Conservation (phyloP, 148 eudicot species). For the Heliosperma pusillum region DNA sequence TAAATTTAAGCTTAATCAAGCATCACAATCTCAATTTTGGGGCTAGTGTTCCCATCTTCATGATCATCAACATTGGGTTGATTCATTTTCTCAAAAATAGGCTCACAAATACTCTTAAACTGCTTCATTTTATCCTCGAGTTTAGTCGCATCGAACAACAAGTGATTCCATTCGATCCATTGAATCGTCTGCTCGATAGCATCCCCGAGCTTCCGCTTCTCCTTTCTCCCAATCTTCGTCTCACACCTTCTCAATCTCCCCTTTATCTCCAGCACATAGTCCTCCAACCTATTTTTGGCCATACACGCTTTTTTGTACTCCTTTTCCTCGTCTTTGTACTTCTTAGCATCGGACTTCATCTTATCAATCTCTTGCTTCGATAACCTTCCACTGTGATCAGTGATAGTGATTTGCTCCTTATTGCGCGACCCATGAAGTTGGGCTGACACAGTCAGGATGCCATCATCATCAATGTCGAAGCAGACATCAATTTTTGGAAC, state of each 20-base stretch:
- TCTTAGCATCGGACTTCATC: constrained; percentile 23
- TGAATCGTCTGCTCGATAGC: not conserved
- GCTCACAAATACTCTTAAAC: constrained; percentile 2
- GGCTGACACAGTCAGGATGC: constrained; percentile 25
- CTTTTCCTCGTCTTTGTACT: constrained; percentile 19
- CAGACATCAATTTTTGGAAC: constrained; percentile 8
- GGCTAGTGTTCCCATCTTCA: not conserved
- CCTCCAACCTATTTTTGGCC: not conserved
- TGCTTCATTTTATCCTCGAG: constrained; percentile 10
- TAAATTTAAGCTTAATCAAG: not conserved
- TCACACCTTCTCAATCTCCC: not conserved
- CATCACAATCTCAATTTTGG: not conserved
- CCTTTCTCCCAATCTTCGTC: not conserved
- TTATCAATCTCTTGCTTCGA: constrained; percentile 11
- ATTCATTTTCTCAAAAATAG: not conserved
- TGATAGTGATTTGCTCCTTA: constrained; percentile 20
- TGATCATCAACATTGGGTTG: not conserved
- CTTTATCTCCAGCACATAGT: not conserved
- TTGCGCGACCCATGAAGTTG: constrained; percentile 13
- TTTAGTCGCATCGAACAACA: not conserved
- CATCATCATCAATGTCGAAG: constrained; percentile 24
- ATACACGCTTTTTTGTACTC: constrained; percentile 12
- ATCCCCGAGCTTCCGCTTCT: constrained; percentile 6
- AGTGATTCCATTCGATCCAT: not conserved
- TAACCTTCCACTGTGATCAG: not conserved